Percentiles rank a stretch among this genome's conserved stretches.
Conservation (phyloP, 2,329 filamentous ascomycete species). For the Elsinoe batatas region DNA sequence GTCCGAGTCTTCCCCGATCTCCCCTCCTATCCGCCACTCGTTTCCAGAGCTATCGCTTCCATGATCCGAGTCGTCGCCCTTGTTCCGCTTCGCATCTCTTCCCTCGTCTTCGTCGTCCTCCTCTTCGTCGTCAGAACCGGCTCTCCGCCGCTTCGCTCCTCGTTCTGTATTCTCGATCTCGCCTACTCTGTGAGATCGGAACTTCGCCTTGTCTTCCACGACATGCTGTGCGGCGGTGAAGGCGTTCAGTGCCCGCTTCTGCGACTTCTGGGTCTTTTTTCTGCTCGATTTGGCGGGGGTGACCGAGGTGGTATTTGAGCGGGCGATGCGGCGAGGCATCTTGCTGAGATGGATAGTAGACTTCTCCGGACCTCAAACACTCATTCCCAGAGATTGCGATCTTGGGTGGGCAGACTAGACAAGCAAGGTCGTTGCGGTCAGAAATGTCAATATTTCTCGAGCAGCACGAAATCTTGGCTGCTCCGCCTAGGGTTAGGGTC, state of each 20-base stretch:
- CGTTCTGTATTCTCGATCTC: conserved; percentile 36
- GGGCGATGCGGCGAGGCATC: conserved; percentile 39
- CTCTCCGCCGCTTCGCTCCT: conserved; percentile 33
- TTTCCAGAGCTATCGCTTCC: conserved; percentile 81
- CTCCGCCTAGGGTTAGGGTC: conserved; percentile 6
- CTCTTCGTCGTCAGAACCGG: conserved; percentile 37
- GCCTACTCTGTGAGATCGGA: conserved; percentile 50
- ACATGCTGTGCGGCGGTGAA: conserved; percentile 54
- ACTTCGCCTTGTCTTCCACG: conserved; percentile 42
- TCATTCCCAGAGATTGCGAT: too few species aligned
- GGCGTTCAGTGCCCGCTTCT: conserved; percentile 51
- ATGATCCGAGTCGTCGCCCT: conserved; percentile 49
- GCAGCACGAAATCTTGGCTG: conserved; percentile 9
- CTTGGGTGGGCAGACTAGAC: not conserved
- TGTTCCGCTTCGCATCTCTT: conserved; percentile 20
- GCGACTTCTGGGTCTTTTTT: conserved; percentile 30
- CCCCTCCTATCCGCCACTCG: conserved; percentile 66
- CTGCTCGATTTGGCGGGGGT: conserved; percentile 22
- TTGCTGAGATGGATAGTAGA: conserved; percentile 14
- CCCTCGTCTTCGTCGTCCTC: conserved; percentile 39
- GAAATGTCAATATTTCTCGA: not conserved
- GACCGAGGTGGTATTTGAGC: conserved; percentile 24
- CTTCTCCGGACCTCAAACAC: not conserved
- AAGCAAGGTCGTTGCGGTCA: not conserved
- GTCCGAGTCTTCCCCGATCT: conserved; percentile 55